Evolutionary conservation across 768 basidiomycete species (phyloP).

Genomic region (Astraeus odoratus): DNA sequence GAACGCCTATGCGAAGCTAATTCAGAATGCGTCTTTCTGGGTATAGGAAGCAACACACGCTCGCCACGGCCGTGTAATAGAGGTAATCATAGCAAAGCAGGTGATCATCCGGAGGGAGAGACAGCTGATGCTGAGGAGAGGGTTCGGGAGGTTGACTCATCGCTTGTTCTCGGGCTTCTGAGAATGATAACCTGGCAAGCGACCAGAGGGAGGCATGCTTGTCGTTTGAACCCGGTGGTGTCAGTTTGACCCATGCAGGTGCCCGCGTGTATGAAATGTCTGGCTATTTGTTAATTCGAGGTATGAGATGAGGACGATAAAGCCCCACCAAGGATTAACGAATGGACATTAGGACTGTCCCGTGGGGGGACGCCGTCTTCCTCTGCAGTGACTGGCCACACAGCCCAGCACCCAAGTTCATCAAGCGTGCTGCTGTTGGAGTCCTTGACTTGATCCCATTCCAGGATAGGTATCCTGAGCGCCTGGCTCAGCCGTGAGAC

Average conservation of each 20-base stretch:
- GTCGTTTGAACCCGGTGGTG: slow-evolving; percentile 13
- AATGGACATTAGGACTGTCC: neutral
- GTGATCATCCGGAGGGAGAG: slow-evolving; percentile 17
- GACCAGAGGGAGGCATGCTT: slow-evolving; percentile 21
- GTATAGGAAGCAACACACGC: slow-evolving; percentile 27
- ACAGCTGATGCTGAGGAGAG: slow-evolving; percentile 14
- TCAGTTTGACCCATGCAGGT: slow-evolving; percentile 18
- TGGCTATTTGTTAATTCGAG: slow-evolving; percentile 25
- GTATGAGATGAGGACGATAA: neutral
- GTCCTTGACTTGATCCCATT: slow-evolving; percentile 61
- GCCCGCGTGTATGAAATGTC: slow-evolving; percentile 22
- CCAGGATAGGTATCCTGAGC: slow-evolving; percentile 45
- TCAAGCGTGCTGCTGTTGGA: slow-evolving; percentile 28
- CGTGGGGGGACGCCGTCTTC: slow-evolving; percentile 12
- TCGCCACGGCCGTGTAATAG: slow-evolving; percentile 29
- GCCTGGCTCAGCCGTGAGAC: slow-evolving; percentile 40
- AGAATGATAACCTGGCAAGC: slow-evolving; percentile 19
- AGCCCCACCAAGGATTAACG: slow-evolving; percentile 8
- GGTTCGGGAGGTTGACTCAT: slow-evolving; percentile 5
- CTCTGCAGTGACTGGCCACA: slow-evolving; percentile 16
- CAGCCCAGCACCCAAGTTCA: slow-evolving; percentile 19
- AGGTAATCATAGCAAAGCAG: slow-evolving; percentile 22
- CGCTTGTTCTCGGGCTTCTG: slow-evolving; percentile 10
- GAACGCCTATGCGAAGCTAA: slow-evolving; percentile 31
- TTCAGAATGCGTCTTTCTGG: neutral